Conservation (phyloP, 345 rosid species). For the Camelina laxa region DNA sequence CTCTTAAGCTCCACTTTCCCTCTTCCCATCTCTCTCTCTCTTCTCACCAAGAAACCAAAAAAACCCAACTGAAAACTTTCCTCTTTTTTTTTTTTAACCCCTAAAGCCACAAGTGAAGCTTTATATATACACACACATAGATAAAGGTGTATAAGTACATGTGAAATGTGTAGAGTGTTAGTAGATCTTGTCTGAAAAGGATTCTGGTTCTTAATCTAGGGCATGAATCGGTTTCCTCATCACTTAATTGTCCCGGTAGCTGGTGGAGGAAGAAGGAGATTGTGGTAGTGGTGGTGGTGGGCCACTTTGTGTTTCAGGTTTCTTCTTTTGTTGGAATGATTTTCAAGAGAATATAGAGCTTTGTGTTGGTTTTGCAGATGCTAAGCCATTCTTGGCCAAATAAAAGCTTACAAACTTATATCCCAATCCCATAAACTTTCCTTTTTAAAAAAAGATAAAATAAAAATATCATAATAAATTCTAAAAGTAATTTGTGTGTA, state of each 20-base stretch:
- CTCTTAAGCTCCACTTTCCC: conserved; percentile 70
- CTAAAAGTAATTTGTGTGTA: neutral
- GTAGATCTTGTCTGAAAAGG: conserved; percentile 38
- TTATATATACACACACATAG: conserved; percentile 17
- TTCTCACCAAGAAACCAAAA: conserved; percentile 37
- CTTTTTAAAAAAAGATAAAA: neutral
- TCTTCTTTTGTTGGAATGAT: conserved; percentile 42
- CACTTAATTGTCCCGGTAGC: conserved; percentile 25
- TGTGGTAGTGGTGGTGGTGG: conserved; percentile 38
- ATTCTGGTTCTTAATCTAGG: conserved; percentile 42
- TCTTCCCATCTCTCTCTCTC: conserved; percentile 54
- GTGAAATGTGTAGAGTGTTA: neutral
- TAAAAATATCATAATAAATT: neutral
- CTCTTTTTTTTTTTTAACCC: conserved; percentile 15
- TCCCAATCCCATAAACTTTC: conserved; percentile 31
- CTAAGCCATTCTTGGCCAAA: conserved; percentile 48
- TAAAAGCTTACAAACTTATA: conserved; percentile 36
- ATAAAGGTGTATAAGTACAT: conserved; percentile 19
- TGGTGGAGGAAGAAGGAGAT: conserved; percentile 22
- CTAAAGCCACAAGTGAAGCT: conserved; percentile 31
- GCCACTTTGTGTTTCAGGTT: conserved; percentile 36
- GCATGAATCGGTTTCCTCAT: conserved; percentile 36
- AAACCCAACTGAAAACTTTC: conserved; percentile 26
- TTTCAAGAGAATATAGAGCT: conserved; percentile 36
- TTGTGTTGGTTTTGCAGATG: conserved; percentile 34